These are phyloP conservation scores for Podospora sp. DNA, from an alignment of 495 filamentous ascomycete genomes.

Conservation along the genomic window DNA sequence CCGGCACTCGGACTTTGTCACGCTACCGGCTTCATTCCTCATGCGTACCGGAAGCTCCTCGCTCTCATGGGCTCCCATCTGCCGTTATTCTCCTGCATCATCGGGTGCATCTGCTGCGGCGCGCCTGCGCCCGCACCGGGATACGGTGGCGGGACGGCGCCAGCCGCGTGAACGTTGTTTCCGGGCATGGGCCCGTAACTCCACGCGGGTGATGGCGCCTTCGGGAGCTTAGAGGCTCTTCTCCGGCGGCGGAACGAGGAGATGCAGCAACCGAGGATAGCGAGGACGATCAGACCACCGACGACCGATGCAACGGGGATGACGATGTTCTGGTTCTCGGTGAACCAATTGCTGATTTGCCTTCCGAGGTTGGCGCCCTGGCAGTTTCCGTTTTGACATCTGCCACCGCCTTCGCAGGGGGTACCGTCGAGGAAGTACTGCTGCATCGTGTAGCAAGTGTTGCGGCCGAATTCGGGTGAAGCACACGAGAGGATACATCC, in stretches of 20 bases:
- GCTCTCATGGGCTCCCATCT: constrained; percentile 28
- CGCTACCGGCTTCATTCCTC: neutral
- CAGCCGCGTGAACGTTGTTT: constrained; percentile 11
- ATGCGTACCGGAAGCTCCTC: constrained; percentile 36
- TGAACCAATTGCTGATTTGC: constrained; percentile 67
- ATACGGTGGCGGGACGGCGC: constrained; percentile 8
- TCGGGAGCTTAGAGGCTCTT: neutral
- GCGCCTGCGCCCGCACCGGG: constrained; percentile 7
- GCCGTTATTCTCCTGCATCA: neutral
- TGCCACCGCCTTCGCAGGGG: constrained; percentile 77
- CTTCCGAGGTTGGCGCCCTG: constrained; percentile 61
- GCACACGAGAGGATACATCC: constrained; percentile 78
- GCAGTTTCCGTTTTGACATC: constrained; percentile 75
- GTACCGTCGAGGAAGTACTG: constrained; percentile 97
- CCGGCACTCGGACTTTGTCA: neutral
- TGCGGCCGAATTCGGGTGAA: constrained; percentile 65
- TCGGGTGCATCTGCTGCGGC: constrained; percentile 7
- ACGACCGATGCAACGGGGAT: constrained; percentile 72
- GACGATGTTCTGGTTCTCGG: constrained; percentile 70
- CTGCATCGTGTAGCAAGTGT: constrained; percentile 71
- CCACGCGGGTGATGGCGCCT: constrained; percentile 9
- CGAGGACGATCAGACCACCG: constrained; percentile 67
- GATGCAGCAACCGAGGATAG: constrained; percentile 61
- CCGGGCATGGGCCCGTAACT: constrained; percentile 20
- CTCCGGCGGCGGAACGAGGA: constrained; percentile 48